These are phyloP conservation scores for Sporothrix dimorphospora DNA, from an alignment of 2,329 filamentous ascomycete genomes.

Conservation along the genomic window DNA sequence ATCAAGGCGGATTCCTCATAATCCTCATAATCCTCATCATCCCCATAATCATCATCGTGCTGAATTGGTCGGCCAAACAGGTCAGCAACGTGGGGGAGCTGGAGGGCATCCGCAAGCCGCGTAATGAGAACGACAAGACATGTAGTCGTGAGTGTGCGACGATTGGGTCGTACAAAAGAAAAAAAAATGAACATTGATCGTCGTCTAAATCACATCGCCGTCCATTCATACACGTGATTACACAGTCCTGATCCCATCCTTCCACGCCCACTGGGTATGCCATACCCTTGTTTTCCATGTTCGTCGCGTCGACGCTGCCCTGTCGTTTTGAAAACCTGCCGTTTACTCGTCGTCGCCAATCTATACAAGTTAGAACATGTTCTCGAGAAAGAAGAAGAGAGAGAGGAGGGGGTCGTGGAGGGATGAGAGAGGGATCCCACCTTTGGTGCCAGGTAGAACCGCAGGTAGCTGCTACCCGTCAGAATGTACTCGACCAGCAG, in stretches of 20 bases:
- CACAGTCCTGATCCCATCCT: not conserved
- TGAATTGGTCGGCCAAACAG: not conserved
- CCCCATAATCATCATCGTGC: not conserved
- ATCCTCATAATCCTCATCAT: too few species aligned
- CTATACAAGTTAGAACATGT: slow-evolving; percentile 36
- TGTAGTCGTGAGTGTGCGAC: not conserved
- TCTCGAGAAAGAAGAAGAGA: not conserved
- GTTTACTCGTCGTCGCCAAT: slow-evolving; percentile 46
- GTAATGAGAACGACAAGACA: not conserved
- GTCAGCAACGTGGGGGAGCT: not conserved
- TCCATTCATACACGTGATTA: slow-evolving; percentile 10
- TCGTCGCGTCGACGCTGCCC: slow-evolving; percentile 31
- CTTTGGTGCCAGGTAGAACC: slow-evolving; percentile 99
- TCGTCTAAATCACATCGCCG: slow-evolving; percentile 22
- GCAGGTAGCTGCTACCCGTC: slow-evolving; percentile 80
- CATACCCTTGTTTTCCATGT: slow-evolving; percentile 10
- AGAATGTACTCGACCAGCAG: slow-evolving; percentile 91
- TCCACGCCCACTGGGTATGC: slow-evolving; percentile 1
- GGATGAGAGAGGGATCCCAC: slow-evolving; percentile 52
- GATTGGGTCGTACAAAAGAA: not conserved
- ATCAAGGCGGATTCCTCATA: not conserved
- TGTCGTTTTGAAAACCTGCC: not conserved
- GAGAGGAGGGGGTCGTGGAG: not conserved
- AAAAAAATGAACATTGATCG: slow-evolving; percentile 5
- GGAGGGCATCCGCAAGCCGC: not conserved